Base-by-base conservation (phyloP, 495 filamentous ascomycete genomes). In the Venustampulla echinocandica region DNA sequence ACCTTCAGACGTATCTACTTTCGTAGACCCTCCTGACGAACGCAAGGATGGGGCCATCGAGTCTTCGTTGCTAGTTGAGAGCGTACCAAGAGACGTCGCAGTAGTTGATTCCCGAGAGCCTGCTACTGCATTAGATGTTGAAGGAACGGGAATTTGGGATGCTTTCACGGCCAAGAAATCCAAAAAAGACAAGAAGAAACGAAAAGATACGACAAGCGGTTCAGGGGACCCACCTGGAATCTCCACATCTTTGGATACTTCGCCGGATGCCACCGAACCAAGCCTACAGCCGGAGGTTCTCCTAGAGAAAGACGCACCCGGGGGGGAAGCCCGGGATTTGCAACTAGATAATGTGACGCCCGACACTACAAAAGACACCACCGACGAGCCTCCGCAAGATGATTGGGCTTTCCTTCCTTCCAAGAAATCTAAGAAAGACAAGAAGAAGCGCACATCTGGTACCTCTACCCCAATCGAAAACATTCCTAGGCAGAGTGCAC, bases 341-440 rank as follows among this genome's bases (percentile, higher is more conserved):
- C 7, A 30, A 7, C 27, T 30, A n/a, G n/a, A 30, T 30, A n/a
- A 30, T 17, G 10, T 18, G 19, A 5, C 36, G 3, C 19, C 36
- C 3, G 18, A 17, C 10, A 4, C 19, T 13, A 37, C 45, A 19
- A 2, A 18, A 45, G 36, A 47, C 24, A 23, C 24, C 6, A 24
- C 34, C 15, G 25, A 50, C 2, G 3, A 32, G 37, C 35, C 15
- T 13, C 5, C 44, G 19, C 24, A 47, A 35, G 42, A 39, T 33
- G 37, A 61, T 34, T 46, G 28, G 30, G 28, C 14, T n/a, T 32
- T 22, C 2, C 10, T 22, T 2, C 9, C 19, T 5, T 14, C 25
- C 11, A 44, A 44, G 38, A 49, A 46, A 34, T 50, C 54, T 7
- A 57, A 57, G 36, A 57, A 57, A 41, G 55, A 57, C 22, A 57